Conservation (phyloP, 2,329 filamentous ascomycete genomes). For the Coleophoma crateriformis region DNA sequence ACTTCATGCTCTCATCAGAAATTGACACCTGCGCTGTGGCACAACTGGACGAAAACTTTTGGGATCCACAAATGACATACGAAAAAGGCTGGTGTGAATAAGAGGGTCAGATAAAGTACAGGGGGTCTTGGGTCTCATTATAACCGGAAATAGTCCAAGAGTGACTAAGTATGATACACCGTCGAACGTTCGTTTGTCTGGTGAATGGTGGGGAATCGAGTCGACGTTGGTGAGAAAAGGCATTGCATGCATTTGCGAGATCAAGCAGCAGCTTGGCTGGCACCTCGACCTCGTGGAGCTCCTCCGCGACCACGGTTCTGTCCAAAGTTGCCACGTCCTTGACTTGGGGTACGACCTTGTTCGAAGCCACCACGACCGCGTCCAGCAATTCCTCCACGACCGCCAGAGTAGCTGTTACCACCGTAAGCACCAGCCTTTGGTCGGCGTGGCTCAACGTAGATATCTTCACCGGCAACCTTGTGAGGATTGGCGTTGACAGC, state of each 20-base stretch:
- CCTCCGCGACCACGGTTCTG: slow-evolving; percentile 61
- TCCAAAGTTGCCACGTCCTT: slow-evolving; percentile 26
- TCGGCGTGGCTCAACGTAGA: slow-evolving; percentile 85
- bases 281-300: slow-evolving; percentile 56
- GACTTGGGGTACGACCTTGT: slow-evolving; percentile 46
- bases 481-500: slow-evolving; percentile 83
- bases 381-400: slow-evolving; percentile 53
- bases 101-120: slow-evolving; percentile 14
- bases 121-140: slow-evolving; percentile 9
- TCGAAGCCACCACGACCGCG: slow-evolving; percentile 66
- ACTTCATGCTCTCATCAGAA: no score
- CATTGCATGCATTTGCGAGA: background rate
- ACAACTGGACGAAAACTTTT: slow-evolving; percentile 5
- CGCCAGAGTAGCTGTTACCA: slow-evolving; percentile 59
- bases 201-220: slow-evolving; percentile 3
- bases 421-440: slow-evolving; percentile 67
- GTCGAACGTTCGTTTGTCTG: slow-evolving; percentile 8
- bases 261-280: slow-evolving; percentile 15
- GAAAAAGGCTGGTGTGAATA: slow-evolving; percentile 8
- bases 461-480: slow-evolving; percentile 72
- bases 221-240: slow-evolving; percentile 7
- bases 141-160: slow-evolving; percentile 8
- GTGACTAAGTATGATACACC: slow-evolving; percentile 14
- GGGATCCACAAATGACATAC: slow-evolving; percentile 5
- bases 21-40: background rate